Percentiles rank a stretch among this genome's conserved stretches.
These are phyloP conservation scores for Euphorbia peplus DNA, from an alignment of 345 rosid genomes.

Conservation along the genomic window DNA sequence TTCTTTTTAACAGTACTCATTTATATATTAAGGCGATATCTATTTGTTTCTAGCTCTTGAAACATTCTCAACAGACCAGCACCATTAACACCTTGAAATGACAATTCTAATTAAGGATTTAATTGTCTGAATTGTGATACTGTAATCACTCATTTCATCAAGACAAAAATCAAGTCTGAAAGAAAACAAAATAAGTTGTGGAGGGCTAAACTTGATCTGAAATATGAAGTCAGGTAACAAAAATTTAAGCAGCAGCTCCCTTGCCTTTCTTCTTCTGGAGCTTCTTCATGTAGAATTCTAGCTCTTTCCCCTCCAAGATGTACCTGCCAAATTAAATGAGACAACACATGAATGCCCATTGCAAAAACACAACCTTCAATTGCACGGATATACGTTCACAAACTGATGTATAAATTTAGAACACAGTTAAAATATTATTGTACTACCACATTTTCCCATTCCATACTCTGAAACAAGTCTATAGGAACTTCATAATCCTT, in stretches of 20 bases:
- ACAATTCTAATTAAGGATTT: neutral
- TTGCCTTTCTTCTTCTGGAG: slow-evolving; percentile 86
- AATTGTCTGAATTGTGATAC: neutral
- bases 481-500: neutral
- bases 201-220: neutral
- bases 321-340: slow-evolving; percentile 35
- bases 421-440: neutral
- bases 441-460: no score
- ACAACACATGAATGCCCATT: neutral
- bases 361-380: neutral
- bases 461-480: neutral
- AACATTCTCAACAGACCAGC: neutral
- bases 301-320: no score
- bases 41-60: neutral
- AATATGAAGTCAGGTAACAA: neutral
- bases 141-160: slow-evolving; percentile 1
- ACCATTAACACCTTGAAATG: neutral
- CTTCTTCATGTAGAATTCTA: slow-evolving; percentile 80
- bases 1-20: no score
- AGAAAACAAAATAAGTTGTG: neutral
- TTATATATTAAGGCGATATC: neutral
- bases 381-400: neutral
- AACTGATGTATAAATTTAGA: neutral
- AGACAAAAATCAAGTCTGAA: neutral
- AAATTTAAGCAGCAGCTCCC: slow-evolving; percentile 59